Percentiles rank a stretch among this genome's conserved stretches.
Conservation (phyloP, 805 yeast species). For the Ogataea degrootiae region DNA sequence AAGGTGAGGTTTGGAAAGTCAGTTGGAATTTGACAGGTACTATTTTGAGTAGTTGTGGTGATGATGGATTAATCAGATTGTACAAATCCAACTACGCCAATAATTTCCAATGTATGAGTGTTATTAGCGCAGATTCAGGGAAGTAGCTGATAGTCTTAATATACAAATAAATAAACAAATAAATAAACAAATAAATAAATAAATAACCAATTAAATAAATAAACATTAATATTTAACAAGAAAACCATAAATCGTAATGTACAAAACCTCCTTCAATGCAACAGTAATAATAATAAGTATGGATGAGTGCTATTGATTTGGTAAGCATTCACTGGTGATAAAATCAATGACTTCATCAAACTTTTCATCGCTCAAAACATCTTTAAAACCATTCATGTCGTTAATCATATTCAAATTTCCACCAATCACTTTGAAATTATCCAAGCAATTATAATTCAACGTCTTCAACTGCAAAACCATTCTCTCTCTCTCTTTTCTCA, state of each 20-base stretch:
- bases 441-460: slow-evolving; percentile 5
- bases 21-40: slow-evolving; percentile 95
- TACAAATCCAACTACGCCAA: slow-evolving; percentile 88
- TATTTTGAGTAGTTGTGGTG: slow-evolving; percentile 88
- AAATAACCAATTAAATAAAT: background rate
- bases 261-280: no score
- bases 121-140: slow-evolving; percentile 52
- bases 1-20: slow-evolving; percentile 83
- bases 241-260: no score
- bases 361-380: background rate
- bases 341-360: slow-evolving; percentile 17
- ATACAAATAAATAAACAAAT: no score
- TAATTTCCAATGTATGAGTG: slow-evolving; percentile 89
- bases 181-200: background rate
- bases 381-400: slow-evolving; percentile 1
- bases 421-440: slow-evolving; percentile 8
- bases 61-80: slow-evolving; percentile 84
- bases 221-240: background rate
- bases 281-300: no score
- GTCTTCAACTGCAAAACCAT: slow-evolving; percentile 9
- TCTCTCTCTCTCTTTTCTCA: slow-evolving; percentile 12
- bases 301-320: background rate
- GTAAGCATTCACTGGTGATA: slow-evolving; percentile 12
- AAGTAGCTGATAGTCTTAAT: background rate
- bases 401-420: slow-evolving; percentile 7